Percentiles rank a stretch among this genome's conserved stretches.
Evolutionary conservation across 352 stramenopile species (phyloP).

Genomic region (Phytophthora rubi): DNA sequence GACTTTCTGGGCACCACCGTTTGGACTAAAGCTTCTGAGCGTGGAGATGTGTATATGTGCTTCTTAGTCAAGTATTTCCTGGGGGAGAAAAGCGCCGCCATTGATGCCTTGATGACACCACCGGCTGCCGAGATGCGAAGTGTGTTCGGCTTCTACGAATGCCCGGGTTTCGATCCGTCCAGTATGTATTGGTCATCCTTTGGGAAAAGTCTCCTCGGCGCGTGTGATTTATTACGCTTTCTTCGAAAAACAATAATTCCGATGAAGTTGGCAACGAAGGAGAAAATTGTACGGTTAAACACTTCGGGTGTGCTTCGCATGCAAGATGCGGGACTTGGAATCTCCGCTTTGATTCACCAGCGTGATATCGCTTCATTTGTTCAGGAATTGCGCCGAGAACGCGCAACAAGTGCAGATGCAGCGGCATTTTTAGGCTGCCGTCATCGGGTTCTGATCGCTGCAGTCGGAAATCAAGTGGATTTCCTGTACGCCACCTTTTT

Average conservation of each 20-base stretch:
- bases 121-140: conserved; percentile 63
- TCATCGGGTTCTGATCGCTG: conserved; percentile 42
- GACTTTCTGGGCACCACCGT: conserved; percentile 74
- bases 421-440: conserved; percentile 54
- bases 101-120: conserved; percentile 59
- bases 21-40: conserved; percentile 49
- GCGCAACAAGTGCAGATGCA: conserved; percentile 31
- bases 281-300: conserved; percentile 64
- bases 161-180: conserved; percentile 14
- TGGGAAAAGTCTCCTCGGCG: conserved; percentile 71
- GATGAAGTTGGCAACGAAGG: conserved; percentile 56
- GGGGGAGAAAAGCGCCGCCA: conserved; percentile 48
- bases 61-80: conserved; percentile 79
- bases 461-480: conserved; percentile 52
- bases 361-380: conserved; percentile 58
- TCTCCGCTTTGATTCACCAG: conserved; percentile 65
- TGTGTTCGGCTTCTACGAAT: conserved; percentile 46
- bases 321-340: conserved; percentile 57
- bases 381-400: conserved; percentile 49
- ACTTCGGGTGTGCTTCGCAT: conserved; percentile 56
- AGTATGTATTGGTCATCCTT: conserved; percentile 80
- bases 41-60: conserved; percentile 76
- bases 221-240: conserved; percentile 70
- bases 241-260: conserved; percentile 56
- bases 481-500: conserved; percentile 55